Base-by-base conservation (phyloP, 2,329 filamentous ascomycete genomes). In the Pseudopithomyces chartarum region DNA sequence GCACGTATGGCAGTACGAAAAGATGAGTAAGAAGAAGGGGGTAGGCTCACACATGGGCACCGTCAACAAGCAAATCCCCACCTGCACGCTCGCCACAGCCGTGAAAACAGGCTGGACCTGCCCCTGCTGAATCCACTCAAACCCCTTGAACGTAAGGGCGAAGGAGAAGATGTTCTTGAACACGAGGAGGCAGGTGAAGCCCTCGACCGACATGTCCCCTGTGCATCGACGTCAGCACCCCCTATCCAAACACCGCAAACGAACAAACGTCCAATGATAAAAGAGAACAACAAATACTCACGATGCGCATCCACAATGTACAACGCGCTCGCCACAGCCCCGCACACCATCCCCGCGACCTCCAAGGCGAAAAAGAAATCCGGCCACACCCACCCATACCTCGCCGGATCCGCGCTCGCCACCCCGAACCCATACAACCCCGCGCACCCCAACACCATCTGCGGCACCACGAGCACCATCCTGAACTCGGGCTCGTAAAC, bases 91-190 rank as follows among this genome's bases (percentile, higher is more conserved):
- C 1, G 86, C 88, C 45, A 97, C 84, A 19, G 85, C 83, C 52
- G 90, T 82, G 76, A 97, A 94, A 0, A 85, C 79, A 45, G 83
- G 81, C 57, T 86, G 84, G n/a, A 88, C 85, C 1, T 86, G 86
- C n/a, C 64, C 62, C 0, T 78, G 63, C 10, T 89, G 82, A 23
- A 97, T 82, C 93, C 94, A 97, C 55, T 92, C 82, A 67, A 91
- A 96, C 1, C 91, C 92, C 64, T 86, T 89, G 73, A 88, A 96
- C 0, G 93, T 96, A 54, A 97, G 80, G 6, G 87, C 86, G 67
- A 96, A 97, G 60, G 88, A 90, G 79, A 97, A 96, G 60, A 97
- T 84, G 76, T 97, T 97, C 78, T 97, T 97, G 82, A 97, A 97
- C 52, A 97, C 88, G 62, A 97, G 84, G 73, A 95, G 85, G 76